Evolutionary conservation across 257 asterid species (phyloP), one percentile per base, ranked within the genome.

Genomic region (Lithospermum erythrorhizon): DNA sequence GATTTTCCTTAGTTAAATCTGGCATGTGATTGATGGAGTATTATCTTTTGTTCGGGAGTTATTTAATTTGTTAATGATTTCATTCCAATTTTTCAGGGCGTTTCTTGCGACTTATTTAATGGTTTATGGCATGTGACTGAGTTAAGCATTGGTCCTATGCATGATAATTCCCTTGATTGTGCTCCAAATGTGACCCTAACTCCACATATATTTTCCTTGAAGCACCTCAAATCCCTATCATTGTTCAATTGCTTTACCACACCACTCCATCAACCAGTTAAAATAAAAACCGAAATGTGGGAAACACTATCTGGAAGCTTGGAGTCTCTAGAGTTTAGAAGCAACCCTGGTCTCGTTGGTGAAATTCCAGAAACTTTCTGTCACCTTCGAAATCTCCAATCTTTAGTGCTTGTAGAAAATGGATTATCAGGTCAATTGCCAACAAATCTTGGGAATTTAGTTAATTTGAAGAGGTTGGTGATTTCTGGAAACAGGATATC

Each of bases 81-180:
- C 15, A 17, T n/a, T 49, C 8, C 9, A 6, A 6, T 53, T 53
- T 53, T 53, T 14, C 68, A 74, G 80, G 80, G 80, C 14, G 71
- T 75, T 52, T 55, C 76, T 14, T 75, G 80, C 66, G 80, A 75
- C 64, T 61, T 67, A 9, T 75, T 61, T 56, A 67, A 56, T 75
- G 76, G 71, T 21, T 75, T 75, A 18, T 75, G 80, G 80, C 65
- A 75, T 68, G 66, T 71, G 27, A 67, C 80, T 11, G 80, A 48
- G 18, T 55, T 75, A 56, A 67, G 37, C 51, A 64, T 75, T 21
- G 80, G 80, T 48, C 54, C 69, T 25, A 61, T 75, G 37, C 65
- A 70, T 55, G 76, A 75, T 49, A 75, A 75, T 57, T 75, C 80
- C 13, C 76, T 75, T 52, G 62, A 11, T 45, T 75, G 80, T 62